These are phyloP conservation scores for Talaromyces piceae DNA, from an alignment of 2,329 filamentous ascomycete species.

Conservation along the genomic window DNA sequence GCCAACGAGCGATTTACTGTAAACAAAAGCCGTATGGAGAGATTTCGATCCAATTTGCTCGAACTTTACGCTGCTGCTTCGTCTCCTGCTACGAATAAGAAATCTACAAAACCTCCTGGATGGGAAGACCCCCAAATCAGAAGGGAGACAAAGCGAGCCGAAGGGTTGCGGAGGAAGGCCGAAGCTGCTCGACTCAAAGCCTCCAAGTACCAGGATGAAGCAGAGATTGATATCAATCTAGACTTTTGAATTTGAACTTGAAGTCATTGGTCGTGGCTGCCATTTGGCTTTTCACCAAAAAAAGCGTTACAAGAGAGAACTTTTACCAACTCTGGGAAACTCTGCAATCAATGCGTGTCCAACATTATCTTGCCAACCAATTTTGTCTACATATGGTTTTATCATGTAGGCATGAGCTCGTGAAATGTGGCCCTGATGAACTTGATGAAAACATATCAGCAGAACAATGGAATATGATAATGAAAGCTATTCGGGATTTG, in stretches of 20 bases:
- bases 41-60: conserved; percentile 28
- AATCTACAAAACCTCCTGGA: conserved; percentile 15
- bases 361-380: background rate
- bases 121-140: conserved; percentile 35
- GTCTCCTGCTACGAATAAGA: background rate
- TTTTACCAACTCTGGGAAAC: background rate
- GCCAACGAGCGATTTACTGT: conserved; percentile 55
- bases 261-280: too few species aligned
- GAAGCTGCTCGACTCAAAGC: conserved; percentile 8
- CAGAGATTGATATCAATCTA: conserved; percentile 10
- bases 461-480: background rate
- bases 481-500: background rate
- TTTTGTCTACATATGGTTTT: background rate
- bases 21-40: conserved; percentile 33
- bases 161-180: conserved; percentile 33
- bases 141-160: conserved; percentile 33
- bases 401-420: background rate
- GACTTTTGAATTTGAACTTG: background rate
- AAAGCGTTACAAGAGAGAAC: too few species aligned
- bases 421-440: background rate
- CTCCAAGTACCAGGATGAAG: conserved; percentile 10
- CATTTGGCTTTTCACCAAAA: too few species aligned
- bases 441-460: background rate
- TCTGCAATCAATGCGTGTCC: background rate
- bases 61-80: conserved; percentile 14